Percentiles rank a stretch among this genome's conserved stretches.
Conservation (phyloP, 1,284 basidiomycete genomes). For the Malassezia globosa region DNA sequence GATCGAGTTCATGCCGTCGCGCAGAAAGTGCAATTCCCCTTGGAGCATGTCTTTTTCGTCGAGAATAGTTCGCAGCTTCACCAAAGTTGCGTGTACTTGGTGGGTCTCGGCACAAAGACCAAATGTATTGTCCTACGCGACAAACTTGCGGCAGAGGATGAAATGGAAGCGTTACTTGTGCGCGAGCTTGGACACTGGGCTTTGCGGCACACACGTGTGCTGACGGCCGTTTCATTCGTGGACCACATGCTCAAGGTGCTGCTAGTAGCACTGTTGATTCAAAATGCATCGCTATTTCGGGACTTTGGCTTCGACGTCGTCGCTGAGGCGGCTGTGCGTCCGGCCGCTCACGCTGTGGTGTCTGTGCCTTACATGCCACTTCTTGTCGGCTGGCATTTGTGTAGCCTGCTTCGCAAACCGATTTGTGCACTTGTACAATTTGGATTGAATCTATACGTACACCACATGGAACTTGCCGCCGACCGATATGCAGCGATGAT, state of each 20-base stretch:
- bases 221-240: slow-evolving; percentile 51
- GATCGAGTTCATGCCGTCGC: not conserved
- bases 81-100: not conserved
- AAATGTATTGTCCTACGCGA: not conserved
- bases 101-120: not conserved
- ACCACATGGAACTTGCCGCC: slow-evolving; percentile 41
- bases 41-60: not conserved
- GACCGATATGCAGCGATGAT: slow-evolving; percentile 34
- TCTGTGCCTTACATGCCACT: slow-evolving; percentile 32
- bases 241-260: slow-evolving; percentile 77
- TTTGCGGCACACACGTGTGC: not conserved
- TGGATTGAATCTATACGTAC: slow-evolving; percentile 30
- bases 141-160: not conserved
- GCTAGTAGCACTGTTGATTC: slow-evolving; percentile 80
- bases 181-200: not conserved
- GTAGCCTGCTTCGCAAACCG: slow-evolving; percentile 41
- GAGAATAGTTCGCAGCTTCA: not conserved
- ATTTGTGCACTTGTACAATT: slow-evolving; percentile 40
- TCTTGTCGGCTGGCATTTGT: slow-evolving; percentile 39
- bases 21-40: not conserved
- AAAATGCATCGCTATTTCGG: slow-evolving; percentile 62
- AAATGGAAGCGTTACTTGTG: not conserved
- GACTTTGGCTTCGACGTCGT: slow-evolving; percentile 69
- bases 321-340: too few relatives aligned
- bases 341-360: slow-evolving; percentile 16